Evolutionary conservation across 441 rosid species (phyloP), one percentile per base, ranked within the genome.

Genomic region (Eruca vesicaria): DNA sequence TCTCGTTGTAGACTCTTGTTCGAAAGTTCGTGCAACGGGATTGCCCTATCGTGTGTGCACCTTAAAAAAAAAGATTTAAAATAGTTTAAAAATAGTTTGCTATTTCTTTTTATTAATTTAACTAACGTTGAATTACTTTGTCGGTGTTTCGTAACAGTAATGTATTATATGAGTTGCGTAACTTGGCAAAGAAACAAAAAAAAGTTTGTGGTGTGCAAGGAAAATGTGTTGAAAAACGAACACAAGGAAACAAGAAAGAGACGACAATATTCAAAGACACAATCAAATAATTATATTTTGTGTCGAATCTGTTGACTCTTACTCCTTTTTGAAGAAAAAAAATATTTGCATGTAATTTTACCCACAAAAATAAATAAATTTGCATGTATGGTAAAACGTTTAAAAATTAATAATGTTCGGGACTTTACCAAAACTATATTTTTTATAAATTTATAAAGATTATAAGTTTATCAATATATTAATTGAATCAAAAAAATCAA

Each of bases 41-140:
- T 80, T 75, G 93, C 16, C 96, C 97, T 9, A 89, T 83, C n/a
- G 95, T 91, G 79, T 89, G 95, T 0, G 84, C 71, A 5, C 95
- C 97, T 87, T 67, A 8, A 21, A 36, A 15, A 12, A 16, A 28
- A 5, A 2, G 5, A 12, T 9, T 36, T 2, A 4, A 4, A 52
- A 12, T 38, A 18, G 9, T 63, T 78, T 12, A 56, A 52, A 45
- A 57, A 21, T 43, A 31, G 21, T 45, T 63, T 26, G 57, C 75
- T 66, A 53, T 1, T n/a, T 16, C 9, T 20, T 15, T 56, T 43
- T 58, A n/a, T 16, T 69, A 6, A 48, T 63, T 60, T 3, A 33
- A 57, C 26, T 33, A 23, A 32, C 29, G 19, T 56, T 66, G 1
- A 6, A 61, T 75, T 52, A 29, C 11, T 41, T 63, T 69, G 59